Evolutionary conservation across 108 stramenopile genomes (phyloP).

Genomic region (Cylindrotheca fusiformis): DNA sequence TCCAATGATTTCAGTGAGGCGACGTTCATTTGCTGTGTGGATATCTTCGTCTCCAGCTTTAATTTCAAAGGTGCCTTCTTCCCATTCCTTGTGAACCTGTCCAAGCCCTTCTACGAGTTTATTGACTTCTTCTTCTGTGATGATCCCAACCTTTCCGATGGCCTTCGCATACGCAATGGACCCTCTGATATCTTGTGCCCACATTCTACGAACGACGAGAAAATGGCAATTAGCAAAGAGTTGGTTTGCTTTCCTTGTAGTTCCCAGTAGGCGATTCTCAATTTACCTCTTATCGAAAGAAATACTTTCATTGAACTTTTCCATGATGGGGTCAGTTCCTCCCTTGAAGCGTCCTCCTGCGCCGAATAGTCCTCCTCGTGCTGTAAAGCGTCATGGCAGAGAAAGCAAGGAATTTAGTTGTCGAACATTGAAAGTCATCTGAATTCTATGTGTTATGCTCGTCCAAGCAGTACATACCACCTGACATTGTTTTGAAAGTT

Average conservation of each 20-base stretch:
- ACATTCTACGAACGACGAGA: conserved; percentile 65
- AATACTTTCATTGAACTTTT: conserved; percentile 97
- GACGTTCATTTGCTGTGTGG: conserved; percentile 99
- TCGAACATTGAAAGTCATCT: too few relatives aligned
- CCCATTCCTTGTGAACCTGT: conserved; percentile 90
- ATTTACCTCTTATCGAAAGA: conserved; percentile 89
- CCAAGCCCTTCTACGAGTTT: conserved; percentile 77
- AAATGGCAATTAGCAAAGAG: background rate
- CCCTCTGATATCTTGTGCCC: conserved; percentile 94
- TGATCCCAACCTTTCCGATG: conserved; percentile 79
- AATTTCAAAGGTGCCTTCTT: conserved; percentile 77
- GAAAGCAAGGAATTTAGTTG: too few relatives aligned
- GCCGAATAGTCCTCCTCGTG: conserved; percentile 90
- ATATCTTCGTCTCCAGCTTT: conserved; percentile 98
- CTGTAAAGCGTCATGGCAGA: too few relatives aligned
- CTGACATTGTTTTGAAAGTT: too few relatives aligned
- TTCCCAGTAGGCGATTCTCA: too few relatives aligned
- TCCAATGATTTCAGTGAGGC: conserved; percentile 95
- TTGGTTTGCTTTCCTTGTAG: too few relatives aligned
- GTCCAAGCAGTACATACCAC: too few relatives aligned
- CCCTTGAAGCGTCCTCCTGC: conserved; percentile 97
- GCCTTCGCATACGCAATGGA: conserved; percentile 96
- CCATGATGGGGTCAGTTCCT: conserved; percentile 99
- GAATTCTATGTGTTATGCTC: too few relatives aligned
- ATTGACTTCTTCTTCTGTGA: conserved; percentile 81